Evolutionary conservation across 2,329 filamentous ascomycete species (phyloP).

Genomic region (Aspergillus spinulosporus): DNA sequence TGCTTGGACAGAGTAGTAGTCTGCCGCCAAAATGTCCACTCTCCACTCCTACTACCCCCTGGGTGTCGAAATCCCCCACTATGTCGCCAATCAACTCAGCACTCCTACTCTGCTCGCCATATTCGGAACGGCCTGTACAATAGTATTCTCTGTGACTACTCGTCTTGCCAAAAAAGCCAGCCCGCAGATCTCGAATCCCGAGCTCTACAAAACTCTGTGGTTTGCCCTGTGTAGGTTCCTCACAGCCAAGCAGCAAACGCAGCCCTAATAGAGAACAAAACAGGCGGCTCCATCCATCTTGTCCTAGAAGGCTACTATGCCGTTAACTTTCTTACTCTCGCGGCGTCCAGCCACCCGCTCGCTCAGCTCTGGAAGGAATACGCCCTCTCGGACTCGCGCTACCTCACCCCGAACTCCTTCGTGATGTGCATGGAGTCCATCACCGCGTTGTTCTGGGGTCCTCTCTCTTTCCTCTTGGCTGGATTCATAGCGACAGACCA

Average conservation of each 20-base stretch:
- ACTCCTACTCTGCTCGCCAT: conserved; percentile 12
- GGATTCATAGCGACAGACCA: conserved; percentile 45
- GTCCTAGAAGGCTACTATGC: conserved; percentile 82
- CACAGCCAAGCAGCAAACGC: too few species aligned
- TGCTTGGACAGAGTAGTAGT: too few species aligned
- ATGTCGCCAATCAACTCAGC: conserved; percentile 14
- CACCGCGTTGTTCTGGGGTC: conserved; percentile 52
- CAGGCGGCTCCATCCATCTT: conserved; percentile 58
- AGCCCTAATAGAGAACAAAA: not conserved
- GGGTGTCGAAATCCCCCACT: conserved; percentile 12
- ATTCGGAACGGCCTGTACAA: conserved; percentile 4
- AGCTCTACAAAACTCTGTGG: conserved; percentile 12
- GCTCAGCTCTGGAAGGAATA: conserved; percentile 91
- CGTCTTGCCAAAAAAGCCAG: conserved; percentile 1
- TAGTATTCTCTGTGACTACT: not conserved
- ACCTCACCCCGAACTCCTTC: conserved; percentile 73
- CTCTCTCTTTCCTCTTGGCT: conserved; percentile 55
- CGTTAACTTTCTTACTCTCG: conserved; percentile 62
- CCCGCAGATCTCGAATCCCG: conserved; percentile 6
- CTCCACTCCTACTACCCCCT: conserved; percentile 18
- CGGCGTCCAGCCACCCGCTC: conserved; percentile 65
- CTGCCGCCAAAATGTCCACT: not conserved
- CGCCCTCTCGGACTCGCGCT: conserved; percentile 76
- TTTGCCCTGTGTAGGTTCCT: conserved; percentile 13
- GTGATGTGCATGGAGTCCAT: conserved; percentile 77